Percentiles rank a stretch among this genome's conserved stretches.
Evolutionary conservation across 2,329 filamentous ascomycete genomes (phyloP).

Genomic region (Rutstroemia sp.): DNA sequence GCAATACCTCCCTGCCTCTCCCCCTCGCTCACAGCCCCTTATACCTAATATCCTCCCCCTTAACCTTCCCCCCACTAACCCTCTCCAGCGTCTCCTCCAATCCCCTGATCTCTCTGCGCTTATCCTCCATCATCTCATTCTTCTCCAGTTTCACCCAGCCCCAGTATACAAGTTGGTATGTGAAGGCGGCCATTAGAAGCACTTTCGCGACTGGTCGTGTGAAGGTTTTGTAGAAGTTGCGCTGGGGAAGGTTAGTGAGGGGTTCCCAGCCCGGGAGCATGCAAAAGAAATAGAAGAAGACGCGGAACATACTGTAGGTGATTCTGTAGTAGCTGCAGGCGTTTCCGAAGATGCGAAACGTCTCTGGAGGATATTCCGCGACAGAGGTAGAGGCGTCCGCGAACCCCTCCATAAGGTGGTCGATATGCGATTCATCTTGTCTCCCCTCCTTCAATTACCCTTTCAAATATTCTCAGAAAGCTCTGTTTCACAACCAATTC

Average conservation of each 20-base stretch:
- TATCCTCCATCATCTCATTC: conserved; percentile 56
- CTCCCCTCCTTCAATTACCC: not conserved
- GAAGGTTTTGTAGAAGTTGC: conserved; percentile 68
- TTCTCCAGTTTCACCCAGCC: conserved; percentile 67
- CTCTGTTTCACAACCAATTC: not conserved
- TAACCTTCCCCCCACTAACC: conserved; percentile 1
- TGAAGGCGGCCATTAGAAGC: conserved; percentile 66
- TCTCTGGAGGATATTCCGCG: not conserved
- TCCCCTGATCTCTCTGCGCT: conserved; percentile 20
- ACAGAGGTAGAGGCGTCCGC: not conserved
- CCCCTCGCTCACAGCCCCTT: not conserved
- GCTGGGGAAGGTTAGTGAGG: conserved; percentile 31
- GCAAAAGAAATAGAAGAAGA: not conserved
- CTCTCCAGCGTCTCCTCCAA: conserved; percentile 7
- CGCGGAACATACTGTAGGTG: conserved; percentile 4
- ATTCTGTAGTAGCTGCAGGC: not conserved
- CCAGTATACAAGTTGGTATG: conserved; percentile 73
- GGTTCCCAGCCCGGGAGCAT: not conserved
- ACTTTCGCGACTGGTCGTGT: conserved; percentile 67
- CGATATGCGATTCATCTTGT: conserved; percentile 1
- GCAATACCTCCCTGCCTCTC: no score
- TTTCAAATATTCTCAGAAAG: not conserved
- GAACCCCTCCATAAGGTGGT: not conserved
- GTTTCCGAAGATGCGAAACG: conserved; percentile 3
- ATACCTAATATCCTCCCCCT: conserved; percentile 5